Percentiles rank a stretch among this genome's conserved stretches.
Conservation (phyloP, 2,329 filamentous ascomycete species). For the Talaromyces sp. region DNA sequence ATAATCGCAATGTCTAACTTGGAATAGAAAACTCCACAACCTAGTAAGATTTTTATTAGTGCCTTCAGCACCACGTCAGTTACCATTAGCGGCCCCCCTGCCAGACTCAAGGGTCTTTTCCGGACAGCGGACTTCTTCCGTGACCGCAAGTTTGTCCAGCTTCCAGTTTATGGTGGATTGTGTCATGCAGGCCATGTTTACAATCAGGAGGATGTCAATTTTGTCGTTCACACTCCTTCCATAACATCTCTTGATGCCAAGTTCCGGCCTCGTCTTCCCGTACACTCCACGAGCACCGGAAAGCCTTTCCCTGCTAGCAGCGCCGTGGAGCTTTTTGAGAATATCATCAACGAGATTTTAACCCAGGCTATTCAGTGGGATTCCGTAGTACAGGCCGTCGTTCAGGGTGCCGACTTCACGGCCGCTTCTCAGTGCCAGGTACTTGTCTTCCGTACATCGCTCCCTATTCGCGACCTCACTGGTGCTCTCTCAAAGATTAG, state of each 20-base stretch:
- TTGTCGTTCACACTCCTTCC: slow-evolving; percentile 2
- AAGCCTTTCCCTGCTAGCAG: neutral
- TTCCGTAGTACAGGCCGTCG: slow-evolving; percentile 21
- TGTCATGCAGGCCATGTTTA: slow-evolving; percentile 49
- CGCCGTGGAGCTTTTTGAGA: neutral
- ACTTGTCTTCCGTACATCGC: slow-evolving; percentile 28
- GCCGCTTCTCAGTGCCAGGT: slow-evolving; percentile 21
- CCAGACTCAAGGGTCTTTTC: slow-evolving; percentile 25
- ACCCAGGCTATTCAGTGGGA: slow-evolving; percentile 22
- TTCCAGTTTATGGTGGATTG: slow-evolving; percentile 29
- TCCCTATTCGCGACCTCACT: slow-evolving; percentile 27
- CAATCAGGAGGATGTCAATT: slow-evolving; percentile 20
- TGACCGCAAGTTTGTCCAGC: slow-evolving; percentile 19
- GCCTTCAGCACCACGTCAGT: slow-evolving; percentile 21
- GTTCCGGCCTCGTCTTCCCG: neutral
- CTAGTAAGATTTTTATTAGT: slow-evolving; percentile 26
- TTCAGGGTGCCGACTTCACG: slow-evolving; percentile 10
- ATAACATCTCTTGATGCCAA: neutral
- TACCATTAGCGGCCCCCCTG: slow-evolving; percentile 28
- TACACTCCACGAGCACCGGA: slow-evolving; percentile 22
- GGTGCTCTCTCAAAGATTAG: slow-evolving; percentile 17
- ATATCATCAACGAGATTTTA: slow-evolving; percentile 1
- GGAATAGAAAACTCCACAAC: neutral
- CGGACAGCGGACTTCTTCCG: slow-evolving; percentile 23
- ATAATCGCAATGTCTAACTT: neutral